Evolutionary conservation across 108 stramenopile genomes (phyloP).

Genomic region (Asterionellopsis glacialis): DNA sequence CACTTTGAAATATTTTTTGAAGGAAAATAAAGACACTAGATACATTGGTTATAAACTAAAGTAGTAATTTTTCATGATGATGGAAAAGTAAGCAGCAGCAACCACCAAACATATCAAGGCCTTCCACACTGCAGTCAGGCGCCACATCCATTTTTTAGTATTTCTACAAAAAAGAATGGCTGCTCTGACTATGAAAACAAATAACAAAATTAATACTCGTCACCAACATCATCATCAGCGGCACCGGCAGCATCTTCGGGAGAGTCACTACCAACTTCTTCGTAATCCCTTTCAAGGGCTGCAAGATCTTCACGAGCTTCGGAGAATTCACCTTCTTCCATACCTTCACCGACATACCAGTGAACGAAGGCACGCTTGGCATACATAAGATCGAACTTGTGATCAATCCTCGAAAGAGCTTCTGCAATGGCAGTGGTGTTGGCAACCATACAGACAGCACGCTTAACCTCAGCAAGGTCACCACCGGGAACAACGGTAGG

Average conservation of each 20-base stretch:
- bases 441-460: slow-evolving; percentile 99
- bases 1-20: no score
- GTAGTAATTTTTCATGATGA: no score
- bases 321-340: slow-evolving; percentile 99
- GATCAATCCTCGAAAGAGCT: slow-evolving; percentile 96
- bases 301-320: slow-evolving; percentile 99
- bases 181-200: no score
- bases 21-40: no score
- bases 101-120: no score
- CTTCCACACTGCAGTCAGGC: no score
- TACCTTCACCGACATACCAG: slow-evolving; percentile 99
- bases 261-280: slow-evolving; percentile 94
- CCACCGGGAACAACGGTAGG: slow-evolving; percentile 94
- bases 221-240: slow-evolving; percentile 21
- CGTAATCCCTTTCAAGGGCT: slow-evolving; percentile 98
- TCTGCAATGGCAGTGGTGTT: slow-evolving; percentile 99
- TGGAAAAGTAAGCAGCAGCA: no score
- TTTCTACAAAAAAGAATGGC: no score
- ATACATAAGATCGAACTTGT: slow-evolving; percentile 99
- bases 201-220: neutral
- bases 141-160: no score
- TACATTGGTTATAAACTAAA: no score
- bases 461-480: slow-evolving; percentile 92
- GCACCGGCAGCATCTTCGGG: slow-evolving; percentile 58
- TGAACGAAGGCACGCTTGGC: slow-evolving; percentile 99